These are phyloP conservation scores for Clitoria ternatea DNA, from an alignment of 306 rosid species.

Conservation along the genomic window DNA sequence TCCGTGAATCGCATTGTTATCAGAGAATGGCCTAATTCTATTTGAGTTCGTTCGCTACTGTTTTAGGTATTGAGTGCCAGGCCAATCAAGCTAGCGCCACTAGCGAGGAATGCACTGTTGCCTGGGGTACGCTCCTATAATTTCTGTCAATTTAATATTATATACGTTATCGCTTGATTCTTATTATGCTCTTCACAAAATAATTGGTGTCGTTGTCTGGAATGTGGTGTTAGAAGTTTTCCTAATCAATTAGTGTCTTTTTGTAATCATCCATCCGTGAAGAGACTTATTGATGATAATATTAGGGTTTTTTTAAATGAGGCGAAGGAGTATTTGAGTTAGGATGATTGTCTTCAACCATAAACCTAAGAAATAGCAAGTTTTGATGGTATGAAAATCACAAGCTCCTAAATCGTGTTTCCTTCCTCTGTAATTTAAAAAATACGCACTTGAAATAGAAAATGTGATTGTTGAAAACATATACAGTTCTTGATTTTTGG, in stretches of 20 bases:
- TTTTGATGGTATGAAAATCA: no score
- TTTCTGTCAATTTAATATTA: no score
- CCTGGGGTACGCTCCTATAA: slow-evolving; percentile 38
- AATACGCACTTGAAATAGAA: no score
- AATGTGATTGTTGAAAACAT: no score
- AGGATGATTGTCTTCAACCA: neutral
- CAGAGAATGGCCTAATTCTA: neutral
- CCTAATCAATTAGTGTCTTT: neutral
- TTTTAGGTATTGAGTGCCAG: slow-evolving; percentile 84
- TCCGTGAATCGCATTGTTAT: neutral
- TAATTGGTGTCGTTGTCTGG: neutral
- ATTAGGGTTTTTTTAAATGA: neutral
- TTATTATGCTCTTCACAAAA: neutral
- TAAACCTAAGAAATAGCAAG: neutral
- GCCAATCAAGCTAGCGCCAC: slow-evolving; percentile 67
- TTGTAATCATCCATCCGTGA: neutral
- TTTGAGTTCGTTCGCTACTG: neutral
- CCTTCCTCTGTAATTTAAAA: no score
- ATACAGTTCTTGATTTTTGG: no score
- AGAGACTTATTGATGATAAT: neutral
- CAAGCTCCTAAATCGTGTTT: no score
- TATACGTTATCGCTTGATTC: no score
- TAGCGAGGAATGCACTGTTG: slow-evolving; percentile 49
- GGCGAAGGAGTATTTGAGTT: neutral
- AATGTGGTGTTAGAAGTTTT: neutral